Evolutionary conservation across 805 yeast species (phyloP).

Genomic region (Kodamaea neixiangensis): DNA sequence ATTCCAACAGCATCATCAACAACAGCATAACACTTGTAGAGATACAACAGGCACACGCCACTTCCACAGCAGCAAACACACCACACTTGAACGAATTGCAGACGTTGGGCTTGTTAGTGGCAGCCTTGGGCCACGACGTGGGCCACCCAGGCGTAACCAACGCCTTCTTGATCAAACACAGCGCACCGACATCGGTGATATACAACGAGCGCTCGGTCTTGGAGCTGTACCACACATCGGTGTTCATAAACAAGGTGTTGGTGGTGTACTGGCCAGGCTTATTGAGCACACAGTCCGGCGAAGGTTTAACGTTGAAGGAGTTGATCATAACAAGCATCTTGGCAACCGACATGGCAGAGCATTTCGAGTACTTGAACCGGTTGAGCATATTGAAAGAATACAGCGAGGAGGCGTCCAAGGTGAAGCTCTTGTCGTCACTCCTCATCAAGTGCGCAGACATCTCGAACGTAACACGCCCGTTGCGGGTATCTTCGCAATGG

Average conservation of each 20-base stretch:
- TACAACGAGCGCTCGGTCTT: slow-evolving; percentile 70
- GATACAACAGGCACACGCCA: background rate
- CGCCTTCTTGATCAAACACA: slow-evolving; percentile 57
- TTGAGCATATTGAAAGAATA: slow-evolving; percentile 36
- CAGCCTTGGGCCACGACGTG: slow-evolving; percentile 92
- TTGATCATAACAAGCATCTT: slow-evolving; percentile 40
- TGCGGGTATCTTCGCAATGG: slow-evolving; percentile 80
- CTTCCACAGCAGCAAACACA: background rate
- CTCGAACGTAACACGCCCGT: slow-evolving; percentile 85
- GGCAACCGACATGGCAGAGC: slow-evolving; percentile 91
- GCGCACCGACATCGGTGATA: slow-evolving; percentile 62
- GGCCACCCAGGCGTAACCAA: slow-evolving; percentile 98
- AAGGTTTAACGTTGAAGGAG: slow-evolving; percentile 22
- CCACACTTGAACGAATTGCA: slow-evolving; percentile 41
- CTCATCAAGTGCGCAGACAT: slow-evolving; percentile 94
- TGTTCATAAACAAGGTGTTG: slow-evolving; percentile 50
- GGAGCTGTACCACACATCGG: slow-evolving; percentile 78
- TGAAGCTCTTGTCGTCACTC: slow-evolving; percentile 57
- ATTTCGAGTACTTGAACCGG: slow-evolving; percentile 65
- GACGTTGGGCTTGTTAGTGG: slow-evolving; percentile 62
- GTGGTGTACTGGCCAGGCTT: slow-evolving; percentile 37
- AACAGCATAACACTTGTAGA: background rate
- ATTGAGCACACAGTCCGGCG: slow-evolving; percentile 41
- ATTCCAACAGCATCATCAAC: background rate
- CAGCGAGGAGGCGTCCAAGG: slow-evolving; percentile 19